These are phyloP conservation scores for Penicillium sp. DNA, from an alignment of 2,329 filamentous ascomycete species.

Conservation along the genomic window DNA sequence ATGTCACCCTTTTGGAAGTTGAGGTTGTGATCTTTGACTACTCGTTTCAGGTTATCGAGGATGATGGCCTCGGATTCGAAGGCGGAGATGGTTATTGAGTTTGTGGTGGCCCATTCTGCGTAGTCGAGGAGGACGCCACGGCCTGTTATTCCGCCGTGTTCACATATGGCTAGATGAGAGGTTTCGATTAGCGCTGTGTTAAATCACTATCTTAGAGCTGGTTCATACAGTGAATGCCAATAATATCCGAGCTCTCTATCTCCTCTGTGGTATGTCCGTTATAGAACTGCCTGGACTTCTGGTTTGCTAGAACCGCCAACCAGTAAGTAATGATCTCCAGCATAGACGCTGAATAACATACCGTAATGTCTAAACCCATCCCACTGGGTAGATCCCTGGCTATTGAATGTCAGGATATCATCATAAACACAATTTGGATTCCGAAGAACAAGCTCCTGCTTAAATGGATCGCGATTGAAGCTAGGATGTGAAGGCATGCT, in stretches of 20 bases:
- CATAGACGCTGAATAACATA: neutral
- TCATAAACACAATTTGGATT: constrained; percentile 21
- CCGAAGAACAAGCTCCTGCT: constrained; percentile 21
- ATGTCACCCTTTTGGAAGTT: constrained; percentile 21
- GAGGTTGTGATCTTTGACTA: constrained; percentile 14
- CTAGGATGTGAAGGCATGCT: constrained; percentile 25
- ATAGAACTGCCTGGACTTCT: constrained; percentile 20
- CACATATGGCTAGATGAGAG: constrained; percentile 13
- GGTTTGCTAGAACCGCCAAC: constrained; percentile 13
- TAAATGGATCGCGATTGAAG: constrained; percentile 23
- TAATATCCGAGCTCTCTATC: constrained; percentile 20
- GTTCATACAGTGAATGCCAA: constrained; percentile 19
- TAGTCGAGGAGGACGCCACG: constrained; percentile 22
- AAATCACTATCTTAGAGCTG: neutral
- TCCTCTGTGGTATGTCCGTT: constrained; percentile 23
- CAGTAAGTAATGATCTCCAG: neutral
- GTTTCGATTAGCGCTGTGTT: neutral
- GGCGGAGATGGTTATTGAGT: constrained; percentile 17
- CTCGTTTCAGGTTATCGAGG: constrained; percentile 13
- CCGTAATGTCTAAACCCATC: constrained; percentile 28
- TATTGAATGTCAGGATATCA: constrained; percentile 24
- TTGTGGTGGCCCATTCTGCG: constrained; percentile 21
- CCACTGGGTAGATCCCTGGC: constrained; percentile 25
- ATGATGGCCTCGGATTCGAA: constrained; percentile 19
- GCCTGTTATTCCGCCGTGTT: constrained; percentile 24